A percentile compares a stretch with the other conserved stretches of the same genome.
These are phyloP conservation scores for Yamadazyma diospyri DNA, from an alignment of 1,139 yeast species.

Conservation along the genomic window DNA sequence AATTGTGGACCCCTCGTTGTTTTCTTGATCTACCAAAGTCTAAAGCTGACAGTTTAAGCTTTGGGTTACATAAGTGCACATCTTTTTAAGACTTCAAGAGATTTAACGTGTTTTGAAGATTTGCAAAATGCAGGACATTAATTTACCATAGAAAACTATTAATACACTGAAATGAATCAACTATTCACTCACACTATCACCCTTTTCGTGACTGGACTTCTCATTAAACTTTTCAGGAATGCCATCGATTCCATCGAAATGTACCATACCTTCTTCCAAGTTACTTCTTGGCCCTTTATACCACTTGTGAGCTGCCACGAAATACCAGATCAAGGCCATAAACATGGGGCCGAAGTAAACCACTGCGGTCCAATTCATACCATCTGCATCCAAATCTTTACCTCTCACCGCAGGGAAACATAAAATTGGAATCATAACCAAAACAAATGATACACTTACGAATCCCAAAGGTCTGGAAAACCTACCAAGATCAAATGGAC, in stretches of 20 bases:
- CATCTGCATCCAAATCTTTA: constrained; percentile 38
- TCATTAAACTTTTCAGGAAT: constrained; percentile 10
- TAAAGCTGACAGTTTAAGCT: too few relatives aligned
- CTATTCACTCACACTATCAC: too few relatives aligned
- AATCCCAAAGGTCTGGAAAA: constrained; percentile 47
- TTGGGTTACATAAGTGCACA: too few relatives aligned
- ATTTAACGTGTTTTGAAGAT: too few relatives aligned
- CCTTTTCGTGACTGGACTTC: too few relatives aligned
- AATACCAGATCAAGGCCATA: constrained; percentile 50
- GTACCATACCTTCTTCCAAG: constrained; percentile 35
- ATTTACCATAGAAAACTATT: too few relatives aligned
- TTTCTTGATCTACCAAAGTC: too few relatives aligned
- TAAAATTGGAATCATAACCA: constrained; percentile 62
- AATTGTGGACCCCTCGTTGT: constrained; percentile 27
- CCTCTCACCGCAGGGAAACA: constrained; percentile 62
- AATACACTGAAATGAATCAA: too few relatives aligned
- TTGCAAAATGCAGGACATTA: too few relatives aligned
- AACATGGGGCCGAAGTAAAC: constrained; percentile 67
- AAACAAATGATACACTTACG: constrained; percentile 40
- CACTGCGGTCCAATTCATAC: constrained; percentile 70
- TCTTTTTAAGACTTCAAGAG: too few relatives aligned
- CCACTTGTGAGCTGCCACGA: constrained; percentile 58
- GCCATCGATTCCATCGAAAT: constrained; percentile 15
- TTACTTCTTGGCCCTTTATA: constrained; percentile 69
- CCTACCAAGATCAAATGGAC: constrained; percentile 69